phyloP scores from a whole-genome alignment of 768 basidiomycete genomes.

The Amanita rimosa region DNA sequence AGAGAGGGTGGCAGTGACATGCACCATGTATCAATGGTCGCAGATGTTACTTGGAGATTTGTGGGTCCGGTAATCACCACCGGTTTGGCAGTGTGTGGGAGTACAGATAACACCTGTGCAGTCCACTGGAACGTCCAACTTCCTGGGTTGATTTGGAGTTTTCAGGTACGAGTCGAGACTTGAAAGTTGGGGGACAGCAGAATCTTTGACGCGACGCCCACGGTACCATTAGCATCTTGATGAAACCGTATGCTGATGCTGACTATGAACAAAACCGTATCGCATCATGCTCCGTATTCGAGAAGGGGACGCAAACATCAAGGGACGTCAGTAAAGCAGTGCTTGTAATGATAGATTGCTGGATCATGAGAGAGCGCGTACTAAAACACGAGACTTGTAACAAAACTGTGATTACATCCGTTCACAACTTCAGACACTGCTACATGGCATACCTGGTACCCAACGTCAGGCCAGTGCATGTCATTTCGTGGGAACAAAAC shows the following conservation, averaged over 20 bases:
- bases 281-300: background rate
- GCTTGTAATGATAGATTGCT: background rate
- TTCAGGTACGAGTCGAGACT: no score
- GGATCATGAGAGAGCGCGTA: background rate
- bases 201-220: no score
- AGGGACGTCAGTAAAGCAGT: background rate
- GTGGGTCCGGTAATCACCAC: no score
- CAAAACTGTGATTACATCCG: constrained; percentile 19
- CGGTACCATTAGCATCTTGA: no score
- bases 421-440: constrained; percentile 11
- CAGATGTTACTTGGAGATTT: no score
- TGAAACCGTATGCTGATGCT: no score
- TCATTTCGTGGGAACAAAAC: background rate
- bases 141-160: no score
- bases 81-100: background rate
- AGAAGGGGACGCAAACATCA: no score
- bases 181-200: no score
- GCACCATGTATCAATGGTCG: no score
- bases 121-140: no score
- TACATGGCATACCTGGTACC: constrained; percentile 43
- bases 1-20: no score
- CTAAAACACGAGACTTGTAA: constrained; percentile 9
- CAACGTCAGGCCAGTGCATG: background rate
- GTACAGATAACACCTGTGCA: background rate
- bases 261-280: background rate